phyloP scores from a whole-genome alignment of 371 early-diverging fungal species.

The Enteropsectra breve region DNA sequence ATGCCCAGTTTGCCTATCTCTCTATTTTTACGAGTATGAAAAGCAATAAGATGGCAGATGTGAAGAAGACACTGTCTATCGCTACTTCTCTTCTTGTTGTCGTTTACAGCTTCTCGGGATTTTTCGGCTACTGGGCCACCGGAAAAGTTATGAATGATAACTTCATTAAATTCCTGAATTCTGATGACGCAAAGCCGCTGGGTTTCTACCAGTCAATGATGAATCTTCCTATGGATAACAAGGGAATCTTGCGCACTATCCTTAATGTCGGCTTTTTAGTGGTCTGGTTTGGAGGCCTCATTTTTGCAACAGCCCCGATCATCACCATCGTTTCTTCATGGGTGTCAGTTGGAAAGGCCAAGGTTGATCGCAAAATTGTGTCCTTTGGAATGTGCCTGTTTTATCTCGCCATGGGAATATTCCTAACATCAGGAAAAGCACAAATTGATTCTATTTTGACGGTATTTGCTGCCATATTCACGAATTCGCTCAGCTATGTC shows the following conservation, averaged over 20 bases:
- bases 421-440: not conserved
- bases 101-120: not conserved
- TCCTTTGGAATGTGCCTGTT: not conserved
- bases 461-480: conserved; percentile 1
- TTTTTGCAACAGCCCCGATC: conserved; percentile 6
- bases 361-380: not conserved
- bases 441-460: not conserved
- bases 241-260: not conserved
- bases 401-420: not conserved
- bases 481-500: conserved; percentile 8
- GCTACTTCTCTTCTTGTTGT: not conserved
- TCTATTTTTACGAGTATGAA: conserved; percentile 9
- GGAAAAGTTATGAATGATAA: not conserved
- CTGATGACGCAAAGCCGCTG: not conserved
- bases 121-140: not conserved
- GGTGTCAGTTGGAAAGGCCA: conserved; percentile 4
- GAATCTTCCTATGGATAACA: not conserved
- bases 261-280: not conserved
- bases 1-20: conserved; percentile 8
- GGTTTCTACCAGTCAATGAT: not conserved
- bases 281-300: conserved; percentile 2
- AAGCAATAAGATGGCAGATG: not conserved
- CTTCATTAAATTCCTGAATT: not conserved
- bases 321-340: not conserved
- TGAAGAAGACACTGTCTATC: not conserved